Evolutionary conservation across 2,329 filamentous ascomycete genomes (phyloP), one percentile per base, ranked within the genome.

Genomic region (Teratosphaeria destructans): DNA sequence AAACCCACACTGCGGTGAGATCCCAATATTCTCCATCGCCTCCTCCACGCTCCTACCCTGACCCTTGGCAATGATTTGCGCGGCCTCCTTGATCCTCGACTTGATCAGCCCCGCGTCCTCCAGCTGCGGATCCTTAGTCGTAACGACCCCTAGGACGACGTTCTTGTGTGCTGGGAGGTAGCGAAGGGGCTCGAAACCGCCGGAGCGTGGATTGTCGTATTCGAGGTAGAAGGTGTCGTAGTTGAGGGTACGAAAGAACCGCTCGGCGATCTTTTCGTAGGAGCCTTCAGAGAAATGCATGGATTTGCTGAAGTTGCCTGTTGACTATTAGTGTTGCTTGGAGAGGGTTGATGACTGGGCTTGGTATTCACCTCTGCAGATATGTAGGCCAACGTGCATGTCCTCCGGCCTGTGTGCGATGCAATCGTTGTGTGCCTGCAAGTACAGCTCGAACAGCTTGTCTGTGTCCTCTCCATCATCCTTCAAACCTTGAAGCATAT

Each of bases 221-320:
- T 74, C 72, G 53, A 74, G 68, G 65, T 74, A 74, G 65, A 73
- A 73, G 34, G 72, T 74, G 62, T 74, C 71, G 60, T 72, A 74
- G 63, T 73, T 71, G 59, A 74, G 68, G 1, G 69, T 67, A 62
- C 69, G 70, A 68, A 74, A 74, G 67, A 74, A 72, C 12, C 62
- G 64, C 67, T 72, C 67, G 16, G 72, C 72, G 61, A 74, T 74
- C 29, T 65, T 63, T 63, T 74, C 72, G 64, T 74, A 74, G 49
- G 66, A 70, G 59, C 72, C 72, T 58, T 73, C 70, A 59, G 67
- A 69, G 64, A 74, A 73, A 63, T 74, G 72, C 70, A 72, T 71
- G 14, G 68, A 69, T 65, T 73, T 72, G 63, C 70, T 70, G 66
- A 73, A 73, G 65, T 73, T 73, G 56, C 71, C 70, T 72, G 59